Evolutionary conservation across 345 rosid species (phyloP).

Genomic region (Pistacia atlantica): DNA sequence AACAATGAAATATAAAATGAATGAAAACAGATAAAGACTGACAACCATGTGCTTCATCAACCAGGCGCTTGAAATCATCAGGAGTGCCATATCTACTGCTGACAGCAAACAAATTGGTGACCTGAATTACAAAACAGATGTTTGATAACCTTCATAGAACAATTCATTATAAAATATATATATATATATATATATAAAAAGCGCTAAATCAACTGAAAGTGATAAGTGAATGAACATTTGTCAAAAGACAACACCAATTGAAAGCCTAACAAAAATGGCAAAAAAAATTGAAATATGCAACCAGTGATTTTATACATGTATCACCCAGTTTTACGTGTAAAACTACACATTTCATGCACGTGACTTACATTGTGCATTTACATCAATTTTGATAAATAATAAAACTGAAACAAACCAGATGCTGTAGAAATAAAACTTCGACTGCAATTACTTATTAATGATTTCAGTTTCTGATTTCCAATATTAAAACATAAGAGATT

Average conservation of each 20-base stretch:
- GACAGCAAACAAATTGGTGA: slow-evolving; percentile 85
- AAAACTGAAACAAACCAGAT: background rate
- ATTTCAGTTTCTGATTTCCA: background rate
- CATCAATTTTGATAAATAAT: background rate
- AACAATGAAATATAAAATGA: slow-evolving; percentile 4
- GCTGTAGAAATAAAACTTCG: background rate
- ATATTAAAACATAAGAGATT: background rate
- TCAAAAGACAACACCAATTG: background rate
- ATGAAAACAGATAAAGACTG: slow-evolving; percentile 20
- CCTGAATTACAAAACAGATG: slow-evolving; percentile 51
- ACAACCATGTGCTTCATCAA: slow-evolving; percentile 95
- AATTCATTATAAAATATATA: background rate
- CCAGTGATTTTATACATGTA: background rate
- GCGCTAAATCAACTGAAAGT: slow-evolving; percentile 14
- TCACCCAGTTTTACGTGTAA: background rate
- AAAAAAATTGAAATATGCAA: background rate
- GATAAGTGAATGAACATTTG: background rate
- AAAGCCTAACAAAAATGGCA: background rate
- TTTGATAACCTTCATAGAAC: slow-evolving; percentile 13
- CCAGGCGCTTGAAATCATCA: slow-evolving; percentile 89
- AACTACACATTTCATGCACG: background rate
- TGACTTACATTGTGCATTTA: background rate
- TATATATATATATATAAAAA: too few species aligned
- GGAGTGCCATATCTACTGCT: slow-evolving; percentile 97
- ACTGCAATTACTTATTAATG: background rate